These are phyloP conservation scores for Crassisporium funariophilum DNA, from an alignment of 768 basidiomycete genomes.

Conservation along the genomic window DNA sequence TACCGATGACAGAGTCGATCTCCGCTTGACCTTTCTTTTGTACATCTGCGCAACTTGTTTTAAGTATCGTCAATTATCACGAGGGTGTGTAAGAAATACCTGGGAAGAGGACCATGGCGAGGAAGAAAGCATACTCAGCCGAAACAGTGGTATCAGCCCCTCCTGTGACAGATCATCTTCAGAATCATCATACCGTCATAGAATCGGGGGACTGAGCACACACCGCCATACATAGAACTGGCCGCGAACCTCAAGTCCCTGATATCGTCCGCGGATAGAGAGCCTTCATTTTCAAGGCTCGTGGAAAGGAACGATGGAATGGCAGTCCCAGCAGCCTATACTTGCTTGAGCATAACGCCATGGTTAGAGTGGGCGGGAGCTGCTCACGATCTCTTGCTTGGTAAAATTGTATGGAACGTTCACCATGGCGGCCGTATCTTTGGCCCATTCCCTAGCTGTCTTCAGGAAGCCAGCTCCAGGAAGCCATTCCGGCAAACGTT, in stretches of 20 bases:
- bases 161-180: slow-evolving; percentile 25
- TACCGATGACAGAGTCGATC: slow-evolving; percentile 34
- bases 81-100: slow-evolving; percentile 32
- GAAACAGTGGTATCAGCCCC: slow-evolving; percentile 55
- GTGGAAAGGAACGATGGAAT: slow-evolving; percentile 46
- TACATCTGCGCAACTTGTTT: slow-evolving; percentile 23
- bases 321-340: slow-evolving; percentile 43
- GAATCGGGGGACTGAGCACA: neutral
- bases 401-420: slow-evolving; percentile 47
- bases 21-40: slow-evolving; percentile 37
- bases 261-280: slow-evolving; percentile 33
- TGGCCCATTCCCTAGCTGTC: slow-evolving; percentile 42
- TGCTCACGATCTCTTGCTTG: slow-evolving; percentile 47
- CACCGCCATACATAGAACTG: slow-evolving; percentile 33
- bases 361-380: neutral
- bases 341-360: neutral
- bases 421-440: slow-evolving; percentile 40
- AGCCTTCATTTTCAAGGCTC: neutral
- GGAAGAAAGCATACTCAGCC: slow-evolving; percentile 47
- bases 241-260: slow-evolving; percentile 44
- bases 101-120: slow-evolving; percentile 27
- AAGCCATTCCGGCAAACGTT: slow-evolving; percentile 55
- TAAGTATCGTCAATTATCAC: slow-evolving; percentile 10
- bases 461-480: slow-evolving; percentile 58
- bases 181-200: neutral